phyloP scores from a whole-genome alignment of 1,284 basidiomycete species.

The Trichosporon sp. region DNA sequence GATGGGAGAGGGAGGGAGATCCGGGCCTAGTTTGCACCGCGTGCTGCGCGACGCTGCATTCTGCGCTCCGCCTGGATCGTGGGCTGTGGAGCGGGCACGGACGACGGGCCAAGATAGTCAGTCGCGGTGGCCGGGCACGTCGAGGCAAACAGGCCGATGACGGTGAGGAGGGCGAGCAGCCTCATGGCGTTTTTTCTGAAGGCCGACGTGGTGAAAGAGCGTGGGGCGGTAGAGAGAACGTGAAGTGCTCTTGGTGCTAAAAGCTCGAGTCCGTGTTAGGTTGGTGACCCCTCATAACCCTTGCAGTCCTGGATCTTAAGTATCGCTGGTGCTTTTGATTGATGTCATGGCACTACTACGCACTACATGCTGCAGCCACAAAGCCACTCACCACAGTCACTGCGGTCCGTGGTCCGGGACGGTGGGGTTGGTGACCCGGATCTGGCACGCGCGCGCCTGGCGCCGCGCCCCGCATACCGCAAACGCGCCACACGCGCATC shows the following conservation, averaged over 20 bases:
- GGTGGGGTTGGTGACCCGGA: too few species aligned
- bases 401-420: background rate
- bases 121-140: background rate
- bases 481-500: background rate
- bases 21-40: background rate
- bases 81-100: background rate
- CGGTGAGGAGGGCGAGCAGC: background rate
- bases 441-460: too few species aligned
- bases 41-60: background rate
- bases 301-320: background rate
- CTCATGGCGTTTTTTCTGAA: background rate
- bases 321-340: background rate
- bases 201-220: background rate
- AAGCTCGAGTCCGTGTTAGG: too few species aligned
- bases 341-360: background rate
- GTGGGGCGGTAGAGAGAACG: background rate
- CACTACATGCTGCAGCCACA: background rate
- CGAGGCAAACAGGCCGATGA: background rate
- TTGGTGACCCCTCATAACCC: too few species aligned
- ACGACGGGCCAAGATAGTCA: background rate
- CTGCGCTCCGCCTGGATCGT: background rate
- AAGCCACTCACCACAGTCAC: background rate
- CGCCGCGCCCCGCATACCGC: background rate
- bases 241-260: background rate
- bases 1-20: too few species aligned